A percentile compares a stretch with the other conserved stretches of the same genome.
These are phyloP conservation scores for Monosporozyma aquatica DNA, from an alignment of 805 yeast genomes.

Conservation along the genomic window DNA sequence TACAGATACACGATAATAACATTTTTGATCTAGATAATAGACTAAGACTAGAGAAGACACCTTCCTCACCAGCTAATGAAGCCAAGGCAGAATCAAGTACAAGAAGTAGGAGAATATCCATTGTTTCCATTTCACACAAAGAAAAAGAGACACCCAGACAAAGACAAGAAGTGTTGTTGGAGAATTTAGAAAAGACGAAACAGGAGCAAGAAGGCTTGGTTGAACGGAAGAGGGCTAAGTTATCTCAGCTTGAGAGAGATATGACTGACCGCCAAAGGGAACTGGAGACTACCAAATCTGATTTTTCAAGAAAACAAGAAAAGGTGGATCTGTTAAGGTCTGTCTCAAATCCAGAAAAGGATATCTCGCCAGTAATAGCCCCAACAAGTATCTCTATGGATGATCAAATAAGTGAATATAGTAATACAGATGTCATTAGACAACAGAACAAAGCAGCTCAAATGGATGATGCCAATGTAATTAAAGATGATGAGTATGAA, in stretches of 20 bases:
- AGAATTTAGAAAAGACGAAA: constrained; percentile 16
- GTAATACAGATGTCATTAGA: background rate
- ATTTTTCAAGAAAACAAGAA: constrained; percentile 31
- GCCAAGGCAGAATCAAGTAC: background rate
- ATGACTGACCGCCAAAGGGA: constrained; percentile 29
- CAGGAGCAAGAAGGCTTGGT: constrained; percentile 26
- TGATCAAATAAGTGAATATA: background rate
- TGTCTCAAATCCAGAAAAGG: constrained; percentile 13
- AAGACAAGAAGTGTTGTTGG: background rate
- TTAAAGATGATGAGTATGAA: background rate
- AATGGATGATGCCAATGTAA: background rate
- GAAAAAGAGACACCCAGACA: constrained; percentile 8
- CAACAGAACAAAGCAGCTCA: background rate
- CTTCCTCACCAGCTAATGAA: background rate
- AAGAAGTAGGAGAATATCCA: constrained; percentile 12
- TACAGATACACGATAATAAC: constrained; percentile 25
- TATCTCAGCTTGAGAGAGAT: constrained; percentile 31
- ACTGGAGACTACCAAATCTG: constrained; percentile 27
- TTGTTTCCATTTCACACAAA: constrained; percentile 15
- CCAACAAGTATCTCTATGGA: background rate
- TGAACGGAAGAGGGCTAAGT: constrained; percentile 11
- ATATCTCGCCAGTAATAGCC: background rate
- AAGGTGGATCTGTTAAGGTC: constrained; percentile 13
- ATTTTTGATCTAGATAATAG: constrained; percentile 26
- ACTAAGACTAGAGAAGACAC: constrained; percentile 21